A percentile compares a stretch with the other conserved stretches of the same genome.
Evolutionary conservation across 2,329 filamentous ascomycete genomes (phyloP).

Genomic region (Seiridium unicorne): DNA sequence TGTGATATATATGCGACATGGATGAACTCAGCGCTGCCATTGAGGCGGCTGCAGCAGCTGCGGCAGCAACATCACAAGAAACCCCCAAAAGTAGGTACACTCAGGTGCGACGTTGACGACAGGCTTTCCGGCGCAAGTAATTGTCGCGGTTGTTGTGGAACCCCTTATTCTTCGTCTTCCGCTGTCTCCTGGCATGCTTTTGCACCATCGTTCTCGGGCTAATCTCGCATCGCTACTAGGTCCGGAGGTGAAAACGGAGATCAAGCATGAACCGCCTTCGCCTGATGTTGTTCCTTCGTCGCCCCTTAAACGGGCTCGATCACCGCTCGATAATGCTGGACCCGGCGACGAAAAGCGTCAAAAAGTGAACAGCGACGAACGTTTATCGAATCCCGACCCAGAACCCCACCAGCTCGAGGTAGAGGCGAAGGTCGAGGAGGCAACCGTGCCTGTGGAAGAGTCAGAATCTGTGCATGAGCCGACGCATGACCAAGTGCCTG

Average conservation of each 20-base stretch:
- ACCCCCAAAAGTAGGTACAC: not conserved
- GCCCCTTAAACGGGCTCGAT: slow-evolving; percentile 23
- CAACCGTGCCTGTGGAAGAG: not conserved
- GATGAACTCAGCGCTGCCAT: slow-evolving; percentile 7
- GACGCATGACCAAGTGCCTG: slow-evolving; percentile 1
- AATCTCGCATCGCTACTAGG: slow-evolving; percentile 17
- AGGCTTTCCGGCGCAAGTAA: not conserved
- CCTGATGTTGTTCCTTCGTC: slow-evolving; percentile 14
- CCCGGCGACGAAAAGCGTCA: slow-evolving; percentile 23
- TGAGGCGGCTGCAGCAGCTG: slow-evolving; percentile 6
- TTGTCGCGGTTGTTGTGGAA: not conserved
- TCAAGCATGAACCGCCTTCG: slow-evolving; percentile 24
- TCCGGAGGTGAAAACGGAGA: slow-evolving; percentile 24
- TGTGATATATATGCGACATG: slow-evolving; percentile 9
- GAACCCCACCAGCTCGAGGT: not conserved
- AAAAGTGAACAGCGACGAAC: slow-evolving; percentile 20
- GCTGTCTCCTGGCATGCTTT: not conserved
- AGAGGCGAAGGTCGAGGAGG: not conserved
- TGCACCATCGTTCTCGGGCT: not conserved
- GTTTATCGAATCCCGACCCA: not conserved
- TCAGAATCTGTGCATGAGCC: too few relatives aligned
- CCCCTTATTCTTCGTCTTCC: not conserved
- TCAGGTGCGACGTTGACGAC: not conserved
- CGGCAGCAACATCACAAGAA: not conserved
- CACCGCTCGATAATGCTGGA: slow-evolving; percentile 12